phyloP scores from a whole-genome alignment of 2,329 filamentous ascomycete genomes.

The Aureobasidium sp. region DNA sequence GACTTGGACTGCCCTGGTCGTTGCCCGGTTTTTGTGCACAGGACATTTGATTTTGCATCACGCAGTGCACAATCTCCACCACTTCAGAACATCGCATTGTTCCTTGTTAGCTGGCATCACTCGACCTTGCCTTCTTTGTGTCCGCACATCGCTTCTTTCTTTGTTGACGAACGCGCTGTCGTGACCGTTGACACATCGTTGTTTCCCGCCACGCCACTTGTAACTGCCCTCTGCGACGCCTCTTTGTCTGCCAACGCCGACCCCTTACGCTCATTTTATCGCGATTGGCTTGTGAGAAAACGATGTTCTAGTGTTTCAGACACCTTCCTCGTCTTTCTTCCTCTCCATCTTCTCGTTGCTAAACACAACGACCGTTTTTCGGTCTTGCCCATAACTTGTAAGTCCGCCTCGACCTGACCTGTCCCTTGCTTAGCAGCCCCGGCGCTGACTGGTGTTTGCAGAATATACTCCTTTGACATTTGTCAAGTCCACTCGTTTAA shows the following conservation, averaged over 20 bases:
- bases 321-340: conserved; percentile 2
- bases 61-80: conserved; percentile 4
- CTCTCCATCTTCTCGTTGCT: conserved; percentile 1
- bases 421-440: conserved; percentile 11
- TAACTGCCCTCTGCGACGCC: conserved; percentile 5
- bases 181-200: conserved; percentile 15
- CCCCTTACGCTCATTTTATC: conserved; percentile 17
- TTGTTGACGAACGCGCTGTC: conserved; percentile 12
- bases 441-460: conserved; percentile 11
- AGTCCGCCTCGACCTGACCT: background rate
- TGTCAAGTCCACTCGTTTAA: conserved; percentile 49
- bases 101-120: conserved; percentile 3
- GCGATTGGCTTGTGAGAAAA: conserved; percentile 12
- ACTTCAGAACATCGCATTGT: conserved; percentile 5
- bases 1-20: background rate
- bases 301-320: conserved; percentile 18
- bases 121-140: conserved; percentile 12
- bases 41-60: background rate
- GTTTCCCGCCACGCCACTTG: conserved; percentile 14
- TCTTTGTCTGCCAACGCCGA: conserved; percentile 10
- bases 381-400: conserved; percentile 13
- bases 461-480: conserved; percentile 26
- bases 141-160: conserved; percentile 8
- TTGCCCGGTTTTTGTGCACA: background rate
- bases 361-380: conserved; percentile 10